A percentile compares a stretch with the other conserved stretches of the same genome.
phyloP scores from a whole-genome alignment of 331 rosid genomes.

The Quercus tomentella region DNA sequence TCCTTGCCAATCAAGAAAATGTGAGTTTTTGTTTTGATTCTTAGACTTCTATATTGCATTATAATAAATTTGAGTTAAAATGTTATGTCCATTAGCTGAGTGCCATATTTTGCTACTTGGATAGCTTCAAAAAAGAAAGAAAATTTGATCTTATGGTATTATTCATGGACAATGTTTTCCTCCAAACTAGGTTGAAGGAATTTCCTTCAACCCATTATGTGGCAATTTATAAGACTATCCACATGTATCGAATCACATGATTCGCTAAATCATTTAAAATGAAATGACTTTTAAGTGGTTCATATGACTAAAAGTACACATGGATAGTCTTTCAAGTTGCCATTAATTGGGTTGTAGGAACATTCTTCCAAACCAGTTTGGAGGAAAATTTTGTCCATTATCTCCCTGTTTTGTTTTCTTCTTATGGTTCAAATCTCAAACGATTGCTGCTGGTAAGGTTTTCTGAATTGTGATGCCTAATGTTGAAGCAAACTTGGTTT shows the following conservation, averaged over 20 bases:
- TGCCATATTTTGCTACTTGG: background rate
- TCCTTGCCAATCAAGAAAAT: slow-evolving; percentile 93
- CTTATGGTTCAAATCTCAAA: background rate
- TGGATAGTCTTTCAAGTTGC: too few relatives aligned
- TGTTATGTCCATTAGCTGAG: background rate
- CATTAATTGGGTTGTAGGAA: too few relatives aligned
- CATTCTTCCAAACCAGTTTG: too few relatives aligned
- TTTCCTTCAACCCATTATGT: too few relatives aligned
- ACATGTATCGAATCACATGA: too few relatives aligned
- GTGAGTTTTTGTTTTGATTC: slow-evolving; percentile 33
- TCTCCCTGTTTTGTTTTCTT: slow-evolving; percentile 7
- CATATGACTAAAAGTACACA: too few relatives aligned
- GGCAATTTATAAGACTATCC: too few relatives aligned
- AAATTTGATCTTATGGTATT: background rate
- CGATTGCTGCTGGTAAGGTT: background rate
- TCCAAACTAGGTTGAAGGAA: too few relatives aligned
- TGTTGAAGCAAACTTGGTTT: slow-evolving; percentile 24
- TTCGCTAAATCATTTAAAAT: too few relatives aligned
- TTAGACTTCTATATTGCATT: background rate
- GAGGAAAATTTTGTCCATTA: background rate
- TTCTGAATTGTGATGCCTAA: background rate
- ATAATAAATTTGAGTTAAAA: background rate
- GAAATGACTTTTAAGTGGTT: too few relatives aligned
- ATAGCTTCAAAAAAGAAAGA: background rate
- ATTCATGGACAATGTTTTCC: too few relatives aligned